These are phyloP conservation scores for Paraphaeosphaeria sporulosa DNA, from an alignment of 2,329 filamentous ascomycete species.

Conservation along the genomic window DNA sequence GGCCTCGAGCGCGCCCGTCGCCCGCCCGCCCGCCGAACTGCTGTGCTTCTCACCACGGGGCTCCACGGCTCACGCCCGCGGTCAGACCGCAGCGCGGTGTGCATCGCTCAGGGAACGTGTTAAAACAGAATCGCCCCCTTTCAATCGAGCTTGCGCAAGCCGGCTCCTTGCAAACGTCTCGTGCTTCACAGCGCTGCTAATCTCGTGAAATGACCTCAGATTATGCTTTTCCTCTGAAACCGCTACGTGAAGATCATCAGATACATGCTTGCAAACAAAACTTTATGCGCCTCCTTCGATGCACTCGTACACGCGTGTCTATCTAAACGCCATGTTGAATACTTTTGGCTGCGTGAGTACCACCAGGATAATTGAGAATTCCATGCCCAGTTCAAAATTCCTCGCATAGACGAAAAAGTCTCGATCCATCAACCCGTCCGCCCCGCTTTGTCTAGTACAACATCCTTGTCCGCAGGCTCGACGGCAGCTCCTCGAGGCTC, in stretches of 20 bases:
- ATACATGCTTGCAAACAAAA: slow-evolving; percentile 10
- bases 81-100: slow-evolving; percentile 4
- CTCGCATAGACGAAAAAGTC: background rate
- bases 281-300: slow-evolving; percentile 12
- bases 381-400: background rate
- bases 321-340: slow-evolving; percentile 45
- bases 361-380: slow-evolving; percentile 14
- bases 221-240: slow-evolving; percentile 19
- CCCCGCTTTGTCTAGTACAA: slow-evolving; percentile 48
- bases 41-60: slow-evolving; percentile 11
- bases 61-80: slow-evolving; percentile 14
- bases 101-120: background rate
- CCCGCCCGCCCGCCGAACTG: slow-evolving; percentile 15
- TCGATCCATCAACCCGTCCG: background rate
- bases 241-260: slow-evolving; percentile 15
- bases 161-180: slow-evolving; percentile 19
- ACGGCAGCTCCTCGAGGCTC: slow-evolving; percentile 79
- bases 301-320: slow-evolving; percentile 26
- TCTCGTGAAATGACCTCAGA: slow-evolving; percentile 18
- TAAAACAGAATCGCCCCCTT: slow-evolving; percentile 15
- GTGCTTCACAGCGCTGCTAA: slow-evolving; percentile 20
- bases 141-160: slow-evolving; percentile 10
- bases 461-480: slow-evolving; percentile 57
- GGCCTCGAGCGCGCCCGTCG: slow-evolving; percentile 7
- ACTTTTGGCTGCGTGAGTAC: slow-evolving; percentile 29